Evolutionary conservation across 768 basidiomycete genomes (phyloP), one percentile per base, ranked within the genome.

Genomic region (Tulasnella sp.): DNA sequence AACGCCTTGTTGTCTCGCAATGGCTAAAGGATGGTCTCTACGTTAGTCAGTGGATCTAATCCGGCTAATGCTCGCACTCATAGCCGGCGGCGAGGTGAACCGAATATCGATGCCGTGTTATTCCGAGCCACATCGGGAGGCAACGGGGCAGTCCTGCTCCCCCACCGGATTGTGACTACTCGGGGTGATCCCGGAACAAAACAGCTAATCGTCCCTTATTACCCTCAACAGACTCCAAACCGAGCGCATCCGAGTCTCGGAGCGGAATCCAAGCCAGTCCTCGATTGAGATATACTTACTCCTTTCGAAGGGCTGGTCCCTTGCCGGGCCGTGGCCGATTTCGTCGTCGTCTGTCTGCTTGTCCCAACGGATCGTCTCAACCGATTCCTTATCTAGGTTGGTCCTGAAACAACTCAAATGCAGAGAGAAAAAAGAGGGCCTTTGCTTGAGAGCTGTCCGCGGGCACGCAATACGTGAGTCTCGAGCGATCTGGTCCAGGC

Each of bases 151-250:
- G 64, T 31, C 64, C 28, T 31, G n/a, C n/a, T 18, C 34, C n/a
- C 31, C 28, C 11, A 7, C 5, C 34, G 64, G 31, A 37, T 69
- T 69, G 64, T 69, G 31, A 69, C 31, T 37, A 37, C 31, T 69
- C 64, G 34, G 64, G 64, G 64, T 69, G 64, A 69, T 69, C 64
- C 64, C 64, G 64, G 64, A 69, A 69, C 64, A 37, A 28, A 28
- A 14, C 1, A 3, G 16, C 3, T 20, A n/a, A 54, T 54, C 50
- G 54, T n/a, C 54, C 54, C 46, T 46, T 16, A n/a, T n/a, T n/a
- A n/a, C n/a, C n/a, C n/a, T n/a, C n/a, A n/a, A n/a, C n/a, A n/a
- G n/a, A n/a, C n/a, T n/a, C n/a, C 46, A 46, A 46, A 46, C 46
- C 46, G 46, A 46, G 24, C 54, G 54, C 9, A 69, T 69, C 64